Base-by-base conservation (phyloP, 2,329 filamentous ascomycete genomes). In the Calonectria honghensis region DNA sequence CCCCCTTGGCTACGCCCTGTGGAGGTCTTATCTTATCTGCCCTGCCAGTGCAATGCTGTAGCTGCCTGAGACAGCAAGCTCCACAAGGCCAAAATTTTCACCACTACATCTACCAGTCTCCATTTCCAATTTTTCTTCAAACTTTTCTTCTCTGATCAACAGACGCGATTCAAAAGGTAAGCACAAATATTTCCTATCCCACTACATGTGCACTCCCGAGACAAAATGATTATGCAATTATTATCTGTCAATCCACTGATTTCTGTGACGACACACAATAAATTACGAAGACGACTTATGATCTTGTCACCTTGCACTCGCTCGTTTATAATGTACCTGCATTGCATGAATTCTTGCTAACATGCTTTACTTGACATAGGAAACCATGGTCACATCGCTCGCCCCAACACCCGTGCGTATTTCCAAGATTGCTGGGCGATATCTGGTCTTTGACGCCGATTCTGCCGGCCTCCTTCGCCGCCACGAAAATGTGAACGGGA, bases 381-480 rank as follows among this genome's bases (percentile, higher is more conserved):
- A 74, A 79, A 72, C 45, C 32, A 82, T 83, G 81, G 37, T 27
- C 18, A 32, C 48, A 3, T 41, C 72, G 54, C 48, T 73, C 48
- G 76, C 76, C 24, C 41, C 73, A 6, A 69, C 67, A 35, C 91
- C 91, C 14, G 90, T 98, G 76, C 93, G 95, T 75, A 97, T 98
- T 82, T 96, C 95, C 78, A 90, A 91, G 83, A 92, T 98, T 75
- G 93, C 93, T 61, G 93, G 93, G 79, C 93, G 94, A 78, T 98
- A 96, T 87, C 91, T 98, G 75, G 89, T 99, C 79, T 98, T 98
- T 88, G 95, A 98, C 83, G 91, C 95, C 80, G 91, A 96, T 82
- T 92, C 93, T 77, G 94, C 96, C 74, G 93, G 94, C 80, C 91
- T 93, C 83, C 89, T 98, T 76, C 94, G 97, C 78, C 92, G 94